These are phyloP conservation scores for Suillus cothurnatus DNA, from an alignment of 768 basidiomycete genomes.

Conservation along the genomic window DNA sequence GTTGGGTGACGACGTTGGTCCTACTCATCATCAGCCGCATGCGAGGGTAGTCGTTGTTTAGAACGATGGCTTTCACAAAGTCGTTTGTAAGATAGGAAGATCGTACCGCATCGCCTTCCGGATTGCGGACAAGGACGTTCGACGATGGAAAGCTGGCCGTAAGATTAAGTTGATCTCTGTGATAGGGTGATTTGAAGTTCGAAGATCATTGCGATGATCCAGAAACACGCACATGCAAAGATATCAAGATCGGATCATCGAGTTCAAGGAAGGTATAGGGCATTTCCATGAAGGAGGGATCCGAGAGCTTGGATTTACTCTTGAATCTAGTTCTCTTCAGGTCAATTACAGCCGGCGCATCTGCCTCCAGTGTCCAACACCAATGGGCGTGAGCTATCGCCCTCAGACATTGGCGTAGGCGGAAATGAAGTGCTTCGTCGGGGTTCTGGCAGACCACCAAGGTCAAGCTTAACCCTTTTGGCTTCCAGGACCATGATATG, in stretches of 20 bases:
- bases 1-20: constrained; percentile 89
- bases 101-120: constrained; percentile 67
- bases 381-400: no score
- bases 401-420: no score
- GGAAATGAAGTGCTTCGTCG: no score
- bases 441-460: no score
- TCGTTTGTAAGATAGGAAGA: constrained; percentile 89
- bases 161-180: constrained; percentile 74
- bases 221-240: constrained; percentile 66
- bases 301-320: no score
- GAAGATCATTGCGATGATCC: background rate
- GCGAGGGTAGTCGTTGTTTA: constrained; percentile 79
- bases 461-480: no score
- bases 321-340: no score
- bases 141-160: constrained; percentile 67
- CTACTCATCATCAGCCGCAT: constrained; percentile 91
- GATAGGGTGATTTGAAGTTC: background rate
- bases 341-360: no score
- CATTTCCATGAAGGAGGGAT: constrained; percentile 76
- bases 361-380: no score
- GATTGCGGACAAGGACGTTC: constrained; percentile 88
- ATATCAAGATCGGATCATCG: constrained; percentile 66
- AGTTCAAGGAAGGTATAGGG: constrained; percentile 83
- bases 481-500: constrained; percentile 56
- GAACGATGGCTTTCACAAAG: constrained; percentile 75